Evolutionary conservation across 2,329 filamentous ascomycete species (phyloP).

Genomic region (Colletotrichum sp.): DNA sequence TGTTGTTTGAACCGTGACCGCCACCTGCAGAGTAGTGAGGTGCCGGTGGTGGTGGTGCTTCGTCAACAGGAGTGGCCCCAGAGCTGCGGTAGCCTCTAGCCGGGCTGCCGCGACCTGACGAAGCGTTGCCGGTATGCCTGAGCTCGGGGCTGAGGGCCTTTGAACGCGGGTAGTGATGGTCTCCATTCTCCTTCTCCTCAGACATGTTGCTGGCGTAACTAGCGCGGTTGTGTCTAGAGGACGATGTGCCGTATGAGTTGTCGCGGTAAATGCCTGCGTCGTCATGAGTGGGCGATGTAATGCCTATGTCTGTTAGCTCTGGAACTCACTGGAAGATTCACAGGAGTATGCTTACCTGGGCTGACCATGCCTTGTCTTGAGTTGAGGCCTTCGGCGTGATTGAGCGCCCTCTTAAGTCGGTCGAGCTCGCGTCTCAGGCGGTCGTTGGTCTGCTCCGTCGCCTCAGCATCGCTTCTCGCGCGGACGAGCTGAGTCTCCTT

Average conservation of each 20-base stretch:
- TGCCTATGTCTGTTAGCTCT: constrained; percentile 27
- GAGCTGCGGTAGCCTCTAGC: constrained; percentile 56
- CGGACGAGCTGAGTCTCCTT: constrained; percentile 97
- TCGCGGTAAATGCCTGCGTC: constrained; percentile 67
- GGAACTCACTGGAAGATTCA: background rate
- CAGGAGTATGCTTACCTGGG: constrained; percentile 23
- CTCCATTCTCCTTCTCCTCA: constrained; percentile 79
- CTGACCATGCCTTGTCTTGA: constrained; percentile 27
- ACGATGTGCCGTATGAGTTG: constrained; percentile 30
- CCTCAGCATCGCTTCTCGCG: constrained; percentile 86
- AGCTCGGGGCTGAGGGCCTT: constrained; percentile 59
- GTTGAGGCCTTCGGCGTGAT: constrained; percentile 60
- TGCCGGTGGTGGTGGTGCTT: background rate
- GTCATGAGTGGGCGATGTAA: constrained; percentile 59
- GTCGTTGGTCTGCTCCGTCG: constrained; percentile 84
- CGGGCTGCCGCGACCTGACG: constrained; percentile 64
- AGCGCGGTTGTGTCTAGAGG: constrained; percentile 53
- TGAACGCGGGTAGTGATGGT: constrained; percentile 48
- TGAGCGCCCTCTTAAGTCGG: constrained; percentile 85
- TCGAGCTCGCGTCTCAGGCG: constrained; percentile 88
- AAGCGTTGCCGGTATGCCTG: constrained; percentile 54
- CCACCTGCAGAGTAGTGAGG: constrained; percentile 17
- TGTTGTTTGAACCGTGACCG: constrained; percentile 37
- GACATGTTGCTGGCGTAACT: constrained; percentile 70
- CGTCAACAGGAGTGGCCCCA: constrained; percentile 19